A percentile compares a stretch with the other conserved stretches of the same genome.
Conservation (phyloP, 164 flowering plant genomes). For the Euptelea pleiosperma region DNA sequence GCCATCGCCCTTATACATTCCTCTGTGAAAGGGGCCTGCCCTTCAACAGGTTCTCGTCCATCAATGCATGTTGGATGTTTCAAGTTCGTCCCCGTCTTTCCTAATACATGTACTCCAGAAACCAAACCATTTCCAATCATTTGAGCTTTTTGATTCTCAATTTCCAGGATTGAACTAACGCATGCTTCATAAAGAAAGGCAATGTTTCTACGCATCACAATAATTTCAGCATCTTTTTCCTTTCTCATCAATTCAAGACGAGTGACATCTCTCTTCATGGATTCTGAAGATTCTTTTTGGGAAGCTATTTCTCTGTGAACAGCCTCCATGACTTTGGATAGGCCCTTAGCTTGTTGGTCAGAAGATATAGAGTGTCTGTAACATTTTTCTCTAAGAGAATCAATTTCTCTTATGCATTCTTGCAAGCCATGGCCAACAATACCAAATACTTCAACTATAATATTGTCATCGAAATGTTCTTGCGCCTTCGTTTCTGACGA, state of each 20-base stretch:
- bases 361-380: conserved; percentile 34
- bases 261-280: conserved; percentile 33
- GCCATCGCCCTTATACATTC: conserved; percentile 45
- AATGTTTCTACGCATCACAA: conserved; percentile 32
- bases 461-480: conserved; percentile 24
- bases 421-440: conserved; percentile 32
- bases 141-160: conserved; percentile 46
- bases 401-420: conserved; percentile 37
- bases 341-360: conserved; percentile 35
- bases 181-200: conserved; percentile 66
- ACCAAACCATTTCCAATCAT: conserved; percentile 27
- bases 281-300: conserved; percentile 36
- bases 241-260: conserved; percentile 32
- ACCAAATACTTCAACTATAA: conserved; percentile 26
- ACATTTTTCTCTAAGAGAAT: conserved; percentile 37
- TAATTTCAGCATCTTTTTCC: conserved; percentile 48
- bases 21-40: conserved; percentile 30
- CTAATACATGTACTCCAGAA: conserved; percentile 22
- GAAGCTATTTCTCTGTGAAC: conserved; percentile 37
- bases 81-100: conserved; percentile 13
- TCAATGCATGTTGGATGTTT: conserved; percentile 21
- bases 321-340: conserved; percentile 30
- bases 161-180: conserved; percentile 43
- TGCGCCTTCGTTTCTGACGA: conserved; percentile 22
- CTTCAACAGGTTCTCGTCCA: conserved; percentile 24